Evolutionary conservation across 441 rosid species (phyloP), one percentile per base, ranked within the genome.

Genomic region (Populus hybrid): DNA sequence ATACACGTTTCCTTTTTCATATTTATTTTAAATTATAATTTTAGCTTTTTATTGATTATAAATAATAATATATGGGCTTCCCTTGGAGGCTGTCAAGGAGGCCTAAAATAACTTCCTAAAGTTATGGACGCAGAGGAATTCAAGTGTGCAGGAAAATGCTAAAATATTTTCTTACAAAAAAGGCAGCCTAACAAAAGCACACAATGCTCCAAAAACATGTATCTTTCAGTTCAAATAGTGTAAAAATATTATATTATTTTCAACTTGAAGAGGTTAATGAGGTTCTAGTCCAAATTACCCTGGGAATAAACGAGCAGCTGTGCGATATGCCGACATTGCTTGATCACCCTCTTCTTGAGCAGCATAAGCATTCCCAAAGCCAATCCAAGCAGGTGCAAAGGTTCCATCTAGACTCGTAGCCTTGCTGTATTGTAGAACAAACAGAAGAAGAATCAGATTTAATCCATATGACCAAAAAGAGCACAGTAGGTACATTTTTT

Each of bases 291-390:
- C 68, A 79, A 77, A 70, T 82, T 91, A 94, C 98, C 98, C 98
- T 11, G 98, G 99, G 84, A 95, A 94, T 79, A 95, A 86, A 66
- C 97, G 93, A 78, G 97, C 98, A 69, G 97, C 98, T 46, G 92
- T 90, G 26, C 98, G 96, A 80, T 95, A 95, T 79, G 94, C 97
- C 12, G 97, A 87, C 99, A 94, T 92, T 78, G 98, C 98, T 82
- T 93, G 98, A 85, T 95, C 99, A 74, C 97, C 97, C 86, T 92
- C 99, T 72, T 94, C 97, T 84, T 87, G 88, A 80, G 93, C 93
- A 32, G 97, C 95, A 88, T 82, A 95, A 71, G 97, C 93, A 90
- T 94, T 93, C 71, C 97, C 97, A 84, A 75, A 90, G 76, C 97
- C 97, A 78, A 95, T 89, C 97, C 94, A 92, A 61, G 99, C 97